These are phyloP conservation scores for Panellus pusillus DNA, from an alignment of 768 basidiomycete genomes.

Conservation along the genomic window DNA sequence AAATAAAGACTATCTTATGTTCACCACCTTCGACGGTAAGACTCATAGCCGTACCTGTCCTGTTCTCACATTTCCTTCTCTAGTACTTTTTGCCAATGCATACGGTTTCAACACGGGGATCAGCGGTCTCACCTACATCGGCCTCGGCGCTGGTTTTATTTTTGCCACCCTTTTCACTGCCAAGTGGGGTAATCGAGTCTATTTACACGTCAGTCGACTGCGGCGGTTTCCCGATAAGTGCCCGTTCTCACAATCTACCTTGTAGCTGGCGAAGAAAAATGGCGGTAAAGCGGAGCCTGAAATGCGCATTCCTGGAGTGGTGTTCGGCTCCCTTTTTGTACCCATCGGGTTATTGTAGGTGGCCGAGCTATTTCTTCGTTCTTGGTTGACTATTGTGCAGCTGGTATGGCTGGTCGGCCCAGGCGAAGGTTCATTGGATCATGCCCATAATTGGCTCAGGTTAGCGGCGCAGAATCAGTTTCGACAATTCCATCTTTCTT, in stretches of 20 bases:
- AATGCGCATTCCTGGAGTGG: conserved; percentile 52
- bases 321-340: conserved; percentile 50
- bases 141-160: conserved; percentile 42
- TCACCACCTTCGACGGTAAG: conserved; percentile 51
- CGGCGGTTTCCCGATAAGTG: too few relatives aligned
- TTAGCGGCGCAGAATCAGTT: too few relatives aligned
- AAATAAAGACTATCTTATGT: conserved; percentile 52
- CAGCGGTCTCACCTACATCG: conserved; percentile 40
- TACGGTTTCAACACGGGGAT: conserved; percentile 29
- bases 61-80: neutral
- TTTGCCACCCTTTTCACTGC: conserved; percentile 34
- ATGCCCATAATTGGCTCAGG: conserved; percentile 74
- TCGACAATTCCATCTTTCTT: too few relatives aligned
- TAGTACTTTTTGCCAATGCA: conserved; percentile 25
- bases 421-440: conserved; percentile 60
- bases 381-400: conserved; percentile 30
- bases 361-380: neutral
- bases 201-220: conserved; percentile 34
- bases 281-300: conserved; percentile 54
- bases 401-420: conserved; percentile 81
- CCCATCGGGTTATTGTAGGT: conserved; percentile 53
- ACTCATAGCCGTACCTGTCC: conserved; percentile 25
- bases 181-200: conserved; percentile 32
- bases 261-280: conserved; percentile 33
- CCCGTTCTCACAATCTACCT: too few relatives aligned